Evolutionary conservation across 768 basidiomycete genomes (phyloP).

Genomic region (Pleurotus tuoliensis): DNA sequence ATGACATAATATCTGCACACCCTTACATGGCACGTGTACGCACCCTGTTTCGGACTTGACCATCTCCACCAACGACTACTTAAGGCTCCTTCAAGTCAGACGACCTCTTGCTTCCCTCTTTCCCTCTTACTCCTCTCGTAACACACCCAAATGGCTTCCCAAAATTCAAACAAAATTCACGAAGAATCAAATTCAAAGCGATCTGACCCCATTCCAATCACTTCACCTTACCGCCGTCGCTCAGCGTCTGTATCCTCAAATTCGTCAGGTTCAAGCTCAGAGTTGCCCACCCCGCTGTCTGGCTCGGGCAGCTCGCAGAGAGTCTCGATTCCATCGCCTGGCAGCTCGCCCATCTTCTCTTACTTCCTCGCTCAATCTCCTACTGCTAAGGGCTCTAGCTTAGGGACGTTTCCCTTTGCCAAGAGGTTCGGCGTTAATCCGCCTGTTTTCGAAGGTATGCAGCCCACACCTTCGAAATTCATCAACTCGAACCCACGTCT

Average conservation of each 20-base stretch:
- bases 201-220: slow-evolving; percentile 66
- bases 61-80: slow-evolving; percentile 4
- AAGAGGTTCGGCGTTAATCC: slow-evolving; percentile 47
- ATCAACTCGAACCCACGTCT: too few relatives aligned
- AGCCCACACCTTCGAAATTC: not conserved
- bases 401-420: slow-evolving; percentile 57
- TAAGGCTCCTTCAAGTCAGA: slow-evolving; percentile 3
- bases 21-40: slow-evolving; percentile 1
- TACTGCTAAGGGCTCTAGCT: slow-evolving; percentile 34
- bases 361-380: slow-evolving; percentile 66
- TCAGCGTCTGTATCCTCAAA: slow-evolving; percentile 58
- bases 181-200: slow-evolving; percentile 32
- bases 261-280: slow-evolving; percentile 49
- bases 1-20: too few relatives aligned
- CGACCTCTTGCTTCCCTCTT: slow-evolving; percentile 7
- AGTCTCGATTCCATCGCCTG: slow-evolving; percentile 48
- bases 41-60: slow-evolving; percentile 7
- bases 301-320: slow-evolving; percentile 36
- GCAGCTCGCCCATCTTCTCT: slow-evolving; percentile 66
- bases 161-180: slow-evolving; percentile 26
- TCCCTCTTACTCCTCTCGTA: slow-evolving; percentile 9
- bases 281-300: slow-evolving; percentile 49
- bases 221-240: slow-evolving; percentile 42
- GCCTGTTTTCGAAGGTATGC: slow-evolving; percentile 61
- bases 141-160: slow-evolving; percentile 26